Conservation (phyloP, 306 rosid species). For the Vigna trinervia region DNA sequence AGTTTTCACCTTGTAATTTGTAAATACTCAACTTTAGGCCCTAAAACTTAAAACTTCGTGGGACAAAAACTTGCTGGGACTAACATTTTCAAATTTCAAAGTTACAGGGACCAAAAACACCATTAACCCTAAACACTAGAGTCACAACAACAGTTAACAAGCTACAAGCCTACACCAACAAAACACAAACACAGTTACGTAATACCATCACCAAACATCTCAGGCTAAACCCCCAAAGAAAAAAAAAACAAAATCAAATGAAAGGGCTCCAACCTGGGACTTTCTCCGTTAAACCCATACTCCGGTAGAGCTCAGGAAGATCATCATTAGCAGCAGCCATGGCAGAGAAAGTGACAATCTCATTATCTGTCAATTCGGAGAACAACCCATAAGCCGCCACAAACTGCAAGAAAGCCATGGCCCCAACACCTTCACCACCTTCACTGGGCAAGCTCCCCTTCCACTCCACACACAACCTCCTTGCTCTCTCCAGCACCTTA, state of each 20-base stretch:
- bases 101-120: neutral
- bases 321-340: slow-evolving; percentile 57
- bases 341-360: slow-evolving; percentile 57
- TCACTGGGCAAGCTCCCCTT: slow-evolving; percentile 48
- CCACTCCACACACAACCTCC: slow-evolving; percentile 63
- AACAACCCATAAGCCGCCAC: slow-evolving; percentile 62
- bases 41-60: neutral
- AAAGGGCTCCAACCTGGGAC: slow-evolving; percentile 43
- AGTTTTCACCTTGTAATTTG: neutral
- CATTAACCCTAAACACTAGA: slow-evolving; percentile 2
- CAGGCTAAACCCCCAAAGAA: neutral
- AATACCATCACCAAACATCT: slow-evolving; percentile 7
- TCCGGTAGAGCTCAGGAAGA: slow-evolving; percentile 57
- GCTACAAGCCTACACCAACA: neutral
- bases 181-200: neutral
- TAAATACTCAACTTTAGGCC: neutral
- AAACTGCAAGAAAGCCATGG: slow-evolving; percentile 71
- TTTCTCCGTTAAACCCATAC: slow-evolving; percentile 57
- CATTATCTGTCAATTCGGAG: slow-evolving; percentile 53
- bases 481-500: slow-evolving; percentile 56
- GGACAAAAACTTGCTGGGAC: neutral
- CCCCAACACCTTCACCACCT: slow-evolving; percentile 46
- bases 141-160: slow-evolving; percentile 7
- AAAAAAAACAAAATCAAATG: neutral
- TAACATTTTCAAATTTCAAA: too few relatives aligned